These are phyloP conservation scores for Heterobasidion parviporum DNA, from an alignment of 1,284 basidiomycete species.

Conservation along the genomic window DNA sequence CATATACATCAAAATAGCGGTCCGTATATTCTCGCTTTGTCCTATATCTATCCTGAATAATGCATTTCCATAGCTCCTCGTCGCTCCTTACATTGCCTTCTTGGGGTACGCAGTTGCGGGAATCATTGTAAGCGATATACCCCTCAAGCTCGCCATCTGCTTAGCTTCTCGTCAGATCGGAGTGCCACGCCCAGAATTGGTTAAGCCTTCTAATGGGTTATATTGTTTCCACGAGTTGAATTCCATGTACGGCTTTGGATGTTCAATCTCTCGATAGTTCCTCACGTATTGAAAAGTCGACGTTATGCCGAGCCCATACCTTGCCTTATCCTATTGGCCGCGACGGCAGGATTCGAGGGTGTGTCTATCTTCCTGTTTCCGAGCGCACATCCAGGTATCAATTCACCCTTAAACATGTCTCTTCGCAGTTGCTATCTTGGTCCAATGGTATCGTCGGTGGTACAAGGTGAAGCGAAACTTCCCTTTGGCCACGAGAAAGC, in stretches of 20 bases:
- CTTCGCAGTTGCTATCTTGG: conserved; percentile 25
- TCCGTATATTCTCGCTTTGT: background rate
- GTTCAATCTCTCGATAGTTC: conserved; percentile 5
- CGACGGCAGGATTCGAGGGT: conserved; percentile 41
- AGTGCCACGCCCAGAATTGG: conserved; percentile 11
- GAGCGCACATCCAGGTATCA: background rate
- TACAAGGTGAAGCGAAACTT: conserved; percentile 28
- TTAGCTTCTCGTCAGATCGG: background rate
- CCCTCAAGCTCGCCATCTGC: background rate
- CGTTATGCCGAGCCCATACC: conserved; percentile 35
- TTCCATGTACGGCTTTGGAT: conserved; percentile 27
- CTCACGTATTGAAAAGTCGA: conserved; percentile 17
- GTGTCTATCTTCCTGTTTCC: background rate
- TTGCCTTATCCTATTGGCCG: conserved; percentile 29
- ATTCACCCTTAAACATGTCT: conserved; percentile 4
- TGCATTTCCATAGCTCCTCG: conserved; percentile 2
- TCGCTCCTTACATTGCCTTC: conserved; percentile 4
- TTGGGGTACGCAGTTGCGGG: conserved; percentile 9
- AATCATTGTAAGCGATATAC: background rate
- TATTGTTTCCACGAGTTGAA: conserved; percentile 35
- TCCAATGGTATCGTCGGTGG: conserved; percentile 26
- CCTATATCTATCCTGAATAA: background rate
- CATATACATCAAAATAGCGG: background rate
- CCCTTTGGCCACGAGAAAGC: conserved; percentile 28
- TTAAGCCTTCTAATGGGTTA: conserved; percentile 33